A percentile compares a stretch with the other conserved stretches of the same genome.
Evolutionary conservation across 176 grass and related monocot genomes (phyloP).

Genomic region (Triticum turgidum): DNA sequence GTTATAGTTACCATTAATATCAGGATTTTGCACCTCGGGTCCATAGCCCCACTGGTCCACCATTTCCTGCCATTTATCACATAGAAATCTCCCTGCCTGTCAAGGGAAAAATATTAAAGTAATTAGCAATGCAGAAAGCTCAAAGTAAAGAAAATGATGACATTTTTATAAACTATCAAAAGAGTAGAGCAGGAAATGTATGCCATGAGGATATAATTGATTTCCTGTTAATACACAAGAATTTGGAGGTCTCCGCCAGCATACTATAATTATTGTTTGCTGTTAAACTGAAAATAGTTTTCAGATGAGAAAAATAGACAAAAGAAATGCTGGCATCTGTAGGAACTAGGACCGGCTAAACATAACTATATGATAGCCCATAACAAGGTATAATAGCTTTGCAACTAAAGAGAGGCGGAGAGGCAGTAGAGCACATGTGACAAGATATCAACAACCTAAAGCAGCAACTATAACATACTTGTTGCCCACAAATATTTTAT

Average conservation of each 20-base stretch:
- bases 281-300: background rate
- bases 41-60: slow-evolving; percentile 99
- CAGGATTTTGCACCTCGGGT: slow-evolving; percentile 92
- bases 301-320: background rate
- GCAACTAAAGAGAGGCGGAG: background rate
- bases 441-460: slow-evolving; percentile 21
- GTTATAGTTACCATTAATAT: slow-evolving; percentile 81
- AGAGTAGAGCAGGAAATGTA: background rate
- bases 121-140: background rate
- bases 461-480: background rate
- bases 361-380: background rate
- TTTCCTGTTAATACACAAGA: slow-evolving; percentile 8
- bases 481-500: slow-evolving; percentile 18
- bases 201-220: background rate
- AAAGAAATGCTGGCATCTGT: background rate
- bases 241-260: background rate
- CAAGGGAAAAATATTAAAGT: background rate
- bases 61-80: slow-evolving; percentile 90
- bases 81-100: slow-evolving; percentile 83
- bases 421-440: background rate
- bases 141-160: background rate
- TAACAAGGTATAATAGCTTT: background rate
- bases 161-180: slow-evolving; percentile 1
- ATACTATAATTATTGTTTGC: background rate
- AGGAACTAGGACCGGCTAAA: slow-evolving; percentile 1